Conservation (phyloP, 257 asterid species). For the Henckelia pumila region DNA sequence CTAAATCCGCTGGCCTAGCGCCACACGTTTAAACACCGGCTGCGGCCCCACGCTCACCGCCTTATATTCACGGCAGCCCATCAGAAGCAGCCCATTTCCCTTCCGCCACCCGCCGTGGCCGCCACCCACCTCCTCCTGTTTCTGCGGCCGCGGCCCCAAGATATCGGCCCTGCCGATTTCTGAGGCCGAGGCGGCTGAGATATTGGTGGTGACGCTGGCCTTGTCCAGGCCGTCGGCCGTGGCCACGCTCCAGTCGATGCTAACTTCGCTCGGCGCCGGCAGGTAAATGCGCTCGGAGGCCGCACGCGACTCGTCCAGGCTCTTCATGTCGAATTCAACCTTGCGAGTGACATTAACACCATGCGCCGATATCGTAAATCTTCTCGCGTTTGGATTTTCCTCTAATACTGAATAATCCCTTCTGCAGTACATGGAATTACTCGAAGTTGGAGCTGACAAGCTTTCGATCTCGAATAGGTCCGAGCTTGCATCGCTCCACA, state of each 20-base stretch:
- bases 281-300: slow-evolving; percentile 70
- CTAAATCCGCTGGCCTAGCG: slow-evolving; percentile 20
- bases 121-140: slow-evolving; percentile 18
- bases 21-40: slow-evolving; percentile 50
- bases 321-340: slow-evolving; percentile 29
- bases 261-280: slow-evolving; percentile 47
- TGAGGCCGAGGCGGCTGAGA: slow-evolving; percentile 45
- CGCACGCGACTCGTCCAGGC: slow-evolving; percentile 69
- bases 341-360: slow-evolving; percentile 1
- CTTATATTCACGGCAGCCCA: slow-evolving; percentile 80
- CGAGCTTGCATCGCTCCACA: slow-evolving; percentile 76
- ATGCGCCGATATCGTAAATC: slow-evolving; percentile 28
- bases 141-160: slow-evolving; percentile 29
- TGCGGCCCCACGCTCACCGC: slow-evolving; percentile 81
- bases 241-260: slow-evolving; percentile 88
- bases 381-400: slow-evolving; percentile 44
- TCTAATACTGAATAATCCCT: slow-evolving; percentile 59
- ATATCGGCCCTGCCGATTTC: slow-evolving; percentile 41
- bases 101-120: slow-evolving; percentile 33
- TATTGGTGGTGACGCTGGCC: slow-evolving; percentile 49
- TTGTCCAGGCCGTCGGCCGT: slow-evolving; percentile 78
- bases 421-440: slow-evolving; percentile 48
- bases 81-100: slow-evolving; percentile 48
- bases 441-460: slow-evolving; percentile 54
- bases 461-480: slow-evolving; percentile 87